Percentiles rank a stretch among this genome's conserved stretches.
phyloP scores from a whole-genome alignment of 148 eudicot genomes.

The Talinum fruticosum region DNA sequence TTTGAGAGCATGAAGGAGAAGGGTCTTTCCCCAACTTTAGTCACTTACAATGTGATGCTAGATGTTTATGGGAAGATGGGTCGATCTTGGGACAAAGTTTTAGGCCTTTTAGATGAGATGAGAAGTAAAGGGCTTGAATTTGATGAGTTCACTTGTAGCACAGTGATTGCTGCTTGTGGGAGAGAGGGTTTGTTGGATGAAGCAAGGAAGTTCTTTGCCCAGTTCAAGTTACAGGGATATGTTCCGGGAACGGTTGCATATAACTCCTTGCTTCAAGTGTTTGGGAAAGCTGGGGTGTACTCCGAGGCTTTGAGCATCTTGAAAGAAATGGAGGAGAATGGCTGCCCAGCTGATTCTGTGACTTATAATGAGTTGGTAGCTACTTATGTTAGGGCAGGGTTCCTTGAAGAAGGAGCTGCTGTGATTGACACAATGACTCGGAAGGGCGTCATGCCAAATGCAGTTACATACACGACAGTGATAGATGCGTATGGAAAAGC shows the following conservation, averaged over 20 bases:
- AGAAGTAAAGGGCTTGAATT: conserved; percentile 50
- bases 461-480: conserved; percentile 75
- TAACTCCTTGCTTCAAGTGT: conserved; percentile 84
- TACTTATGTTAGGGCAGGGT: conserved; percentile 79
- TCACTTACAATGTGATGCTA: conserved; percentile 61
- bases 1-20: conserved; percentile 50
- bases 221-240: conserved; percentile 57
- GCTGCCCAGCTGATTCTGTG: conserved; percentile 64
- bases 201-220: conserved; percentile 63
- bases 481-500: conserved; percentile 86
- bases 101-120: conserved; percentile 68
- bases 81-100: conserved; percentile 65
- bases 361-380: conserved; percentile 85
- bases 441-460: conserved; percentile 81
- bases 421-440: conserved; percentile 64
- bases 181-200: conserved; percentile 87
- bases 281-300: conserved; percentile 77
- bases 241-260: conserved; percentile 72
- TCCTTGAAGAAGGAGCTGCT: conserved; percentile 70
- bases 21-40: conserved; percentile 67
- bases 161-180: conserved; percentile 90
- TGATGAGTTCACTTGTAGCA: conserved; percentile 90
- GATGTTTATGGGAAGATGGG: conserved; percentile 81
- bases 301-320: conserved; percentile 66
- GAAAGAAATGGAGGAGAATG: conserved; percentile 75